Percentiles rank a stretch among this genome's conserved stretches.
Conservation (phyloP, 306 rosid species). For the Citrullus amarus region DNA sequence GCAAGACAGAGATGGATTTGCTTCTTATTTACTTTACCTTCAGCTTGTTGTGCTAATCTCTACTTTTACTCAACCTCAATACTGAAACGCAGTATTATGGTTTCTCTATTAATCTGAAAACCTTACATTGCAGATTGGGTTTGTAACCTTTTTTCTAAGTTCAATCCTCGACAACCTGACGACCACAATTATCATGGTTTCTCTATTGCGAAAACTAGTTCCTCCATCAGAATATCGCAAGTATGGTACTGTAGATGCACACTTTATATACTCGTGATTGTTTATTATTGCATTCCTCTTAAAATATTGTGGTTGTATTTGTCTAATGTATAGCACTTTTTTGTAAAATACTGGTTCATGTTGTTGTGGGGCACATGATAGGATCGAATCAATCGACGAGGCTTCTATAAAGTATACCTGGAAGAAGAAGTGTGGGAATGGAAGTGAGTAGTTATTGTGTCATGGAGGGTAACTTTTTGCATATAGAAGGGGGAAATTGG, state of each 20-base stretch:
- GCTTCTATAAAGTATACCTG: not conserved
- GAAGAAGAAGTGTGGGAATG: not conserved
- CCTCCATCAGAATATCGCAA: conserved; percentile 89
- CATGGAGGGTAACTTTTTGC: not conserved
- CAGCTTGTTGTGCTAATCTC: not conserved
- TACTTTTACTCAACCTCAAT: not conserved
- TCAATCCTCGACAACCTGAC: conserved; percentile 87
- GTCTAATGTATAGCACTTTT: not conserved
- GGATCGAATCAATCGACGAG: not conserved
- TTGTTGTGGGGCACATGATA: not conserved
- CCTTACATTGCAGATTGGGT: conserved; percentile 57
- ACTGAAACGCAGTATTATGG: not conserved
- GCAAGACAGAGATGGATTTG: not conserved
- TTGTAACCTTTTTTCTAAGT: conserved; percentile 83
- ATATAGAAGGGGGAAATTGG: not conserved
- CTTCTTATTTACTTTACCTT: not conserved
- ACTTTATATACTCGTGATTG: not conserved
- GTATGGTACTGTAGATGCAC: conserved; percentile 22
- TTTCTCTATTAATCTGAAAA: not conserved
- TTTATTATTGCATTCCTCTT: not conserved
- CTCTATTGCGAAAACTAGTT: conserved; percentile 73
- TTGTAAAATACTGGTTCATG: not conserved
- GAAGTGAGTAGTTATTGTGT: not conserved
- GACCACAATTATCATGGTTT: conserved; percentile 91
- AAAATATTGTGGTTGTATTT: not conserved